Evolutionary conservation across 306 rosid genomes (phyloP).

Genomic region (Cucumis sativus): Cucumber_9930_V3 NC_026657.2:7767501-7768000

Average conservation of each 20-base stretch:
- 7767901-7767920: constrained; percentile 85
- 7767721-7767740: constrained; percentile 75
- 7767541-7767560: not conserved
- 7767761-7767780: constrained; percentile 77
- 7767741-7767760: constrained; percentile 51
- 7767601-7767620: not conserved
- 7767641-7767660: constrained; percentile 64
- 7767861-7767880: constrained; percentile 27
- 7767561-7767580: not conserved
- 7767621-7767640: constrained; percentile 49
- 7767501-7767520: not conserved
- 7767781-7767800: constrained; percentile 66
- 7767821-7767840: constrained; percentile 30
- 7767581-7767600: not conserved
- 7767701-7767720: constrained; percentile 56
- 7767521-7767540: not conserved
- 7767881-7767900: constrained; percentile 44
- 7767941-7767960: constrained; percentile 69
- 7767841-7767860: constrained; percentile 17
- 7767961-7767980: constrained; percentile 14
- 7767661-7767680: constrained; percentile 50
- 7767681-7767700: constrained; percentile 41
- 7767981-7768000: not conserved
- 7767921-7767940: constrained; percentile 63
- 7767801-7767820: constrained; percentile 56